Evolutionary conservation across 2,329 filamentous ascomycete genomes (phyloP), one percentile per base, ranked within the genome.

Genomic region (Pyrenochaeta sp.): DNA sequence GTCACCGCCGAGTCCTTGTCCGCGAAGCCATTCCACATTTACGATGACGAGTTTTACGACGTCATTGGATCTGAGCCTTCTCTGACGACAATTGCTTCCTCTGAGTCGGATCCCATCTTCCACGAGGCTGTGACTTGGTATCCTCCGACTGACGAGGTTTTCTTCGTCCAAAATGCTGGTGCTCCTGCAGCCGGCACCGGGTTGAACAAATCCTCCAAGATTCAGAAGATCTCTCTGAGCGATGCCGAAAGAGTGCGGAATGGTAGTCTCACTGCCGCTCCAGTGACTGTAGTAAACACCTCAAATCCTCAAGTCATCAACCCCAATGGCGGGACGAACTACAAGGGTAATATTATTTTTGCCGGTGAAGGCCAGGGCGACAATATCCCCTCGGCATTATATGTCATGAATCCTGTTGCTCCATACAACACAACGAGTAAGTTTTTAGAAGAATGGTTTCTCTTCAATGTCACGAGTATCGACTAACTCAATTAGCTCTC

Each of bases 131-230:
- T 61, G 11, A 58, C 54, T 10, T 61, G 58, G 58, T 20, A 52
- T 11, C 55, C 57, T 44, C 26, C 47, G 10, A 48, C 45, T 7
- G 55, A 61, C 18, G 58, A 61, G 28, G 58, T 61, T 11, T 61
- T 61, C 46, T 61, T 61, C 24, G 58, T 61, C 7, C 58, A 61
- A 28, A 61, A 61, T 17, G 58, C 58, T 19, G 58, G 58, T 29
- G 49, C 58, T 10, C 54, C 42, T 36, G 58, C 58, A 23, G 58
- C 58, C 7, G 58, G 58, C 8, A 61, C 58, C 5, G 58, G 58
- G 15, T 21, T 61, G 35, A 61, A 61, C 30, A 61, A 61, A 42
- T 61, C 58, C 31, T 53, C 58, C 10, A 61, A 56, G 11, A 58
- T 61, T 18, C 58, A 61, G 38, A 61, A 61, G 41, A 60, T 61